phyloP scores from a whole-genome alignment of 768 basidiomycete genomes.

The Russula brevipes region DNA sequence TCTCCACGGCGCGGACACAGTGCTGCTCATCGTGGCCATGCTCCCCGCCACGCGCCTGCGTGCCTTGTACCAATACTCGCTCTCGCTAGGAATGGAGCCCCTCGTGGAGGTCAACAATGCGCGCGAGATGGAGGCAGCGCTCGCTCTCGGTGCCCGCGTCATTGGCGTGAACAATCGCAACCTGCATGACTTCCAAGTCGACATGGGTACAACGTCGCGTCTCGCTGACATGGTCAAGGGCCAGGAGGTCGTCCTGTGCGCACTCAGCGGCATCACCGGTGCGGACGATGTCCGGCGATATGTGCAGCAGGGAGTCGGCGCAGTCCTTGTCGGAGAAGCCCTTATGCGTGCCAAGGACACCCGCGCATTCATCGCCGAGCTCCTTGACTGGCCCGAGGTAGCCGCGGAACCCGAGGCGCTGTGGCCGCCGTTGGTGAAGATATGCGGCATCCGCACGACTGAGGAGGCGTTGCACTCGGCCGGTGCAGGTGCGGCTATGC shows the following conservation, averaged over 20 bases:
- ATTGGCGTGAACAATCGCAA: conserved; percentile 99
- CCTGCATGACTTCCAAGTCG: conserved; percentile 92
- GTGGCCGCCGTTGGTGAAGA: conserved; percentile 76
- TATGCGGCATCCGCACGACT: conserved; percentile 78
- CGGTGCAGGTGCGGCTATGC: conserved; percentile 84
- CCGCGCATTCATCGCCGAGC: conserved; percentile 67
- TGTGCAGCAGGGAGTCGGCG: conserved; percentile 78
- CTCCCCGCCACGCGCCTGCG: conserved; percentile 64
- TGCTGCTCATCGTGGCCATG: conserved; percentile 97
- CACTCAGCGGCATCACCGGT: conserved; percentile 83
- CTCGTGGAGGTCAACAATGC: conserved; percentile 97
- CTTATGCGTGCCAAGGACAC: conserved; percentile 89
- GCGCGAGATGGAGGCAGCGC: conserved; percentile 81
- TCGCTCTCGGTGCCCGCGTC: conserved; percentile 81
- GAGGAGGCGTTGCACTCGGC: conserved; percentile 76
- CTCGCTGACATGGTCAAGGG: conserved; percentile 77
- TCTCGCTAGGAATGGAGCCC: conserved; percentile 91
- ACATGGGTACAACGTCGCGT: conserved; percentile 90
- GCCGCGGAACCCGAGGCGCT: conserved; percentile 13
- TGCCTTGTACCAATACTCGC: conserved; percentile 74
- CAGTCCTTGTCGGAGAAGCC: conserved; percentile 95
- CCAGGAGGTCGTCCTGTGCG: conserved; percentile 80
- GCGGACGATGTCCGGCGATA: conserved; percentile 80
- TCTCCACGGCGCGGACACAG: conserved; percentile 92
- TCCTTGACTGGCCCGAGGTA: conserved; percentile 52